Conservation (phyloP, 805 yeast genomes). For the Nakazawaea populi region DNA sequence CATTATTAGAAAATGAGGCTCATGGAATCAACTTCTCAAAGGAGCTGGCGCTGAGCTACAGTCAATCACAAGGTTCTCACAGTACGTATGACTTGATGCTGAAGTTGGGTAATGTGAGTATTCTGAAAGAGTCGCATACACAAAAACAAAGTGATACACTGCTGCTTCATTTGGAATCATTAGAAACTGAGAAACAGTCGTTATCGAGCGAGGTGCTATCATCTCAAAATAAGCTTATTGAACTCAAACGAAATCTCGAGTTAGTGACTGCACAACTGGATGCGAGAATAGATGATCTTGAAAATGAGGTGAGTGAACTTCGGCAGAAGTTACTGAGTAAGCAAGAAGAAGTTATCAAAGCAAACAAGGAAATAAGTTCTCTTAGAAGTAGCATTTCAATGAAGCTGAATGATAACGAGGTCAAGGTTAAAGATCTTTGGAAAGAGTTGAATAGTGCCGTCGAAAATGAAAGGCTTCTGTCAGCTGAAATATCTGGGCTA, state of each 20-base stretch:
- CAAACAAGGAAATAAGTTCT: background rate
- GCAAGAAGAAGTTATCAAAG: conserved; percentile 3
- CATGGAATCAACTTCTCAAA: too few relatives aligned
- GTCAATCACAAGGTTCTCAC: background rate
- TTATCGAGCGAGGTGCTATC: background rate
- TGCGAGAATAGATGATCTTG: conserved; percentile 12
- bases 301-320: conserved; percentile 12
- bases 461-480: conserved; percentile 35
- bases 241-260: conserved; percentile 12
- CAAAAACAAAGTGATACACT: background rate
- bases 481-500: conserved; percentile 38
- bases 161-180: background rate
- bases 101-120: background rate
- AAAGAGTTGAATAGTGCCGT: conserved; percentile 23
- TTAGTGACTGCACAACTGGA: conserved; percentile 7
- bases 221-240: background rate
- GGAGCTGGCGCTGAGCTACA: too few relatives aligned
- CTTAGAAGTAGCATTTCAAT: background rate
- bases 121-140: too few relatives aligned
- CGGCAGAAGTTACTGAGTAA: background rate
- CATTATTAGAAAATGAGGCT: too few relatives aligned
- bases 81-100: background rate
- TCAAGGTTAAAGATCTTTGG: conserved; percentile 9
- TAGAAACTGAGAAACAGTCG: background rate
- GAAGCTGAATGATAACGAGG: background rate